These are phyloP conservation scores for Termitomyces sp. DNA, from an alignment of 768 basidiomycete species.

Conservation along the genomic window DNA sequence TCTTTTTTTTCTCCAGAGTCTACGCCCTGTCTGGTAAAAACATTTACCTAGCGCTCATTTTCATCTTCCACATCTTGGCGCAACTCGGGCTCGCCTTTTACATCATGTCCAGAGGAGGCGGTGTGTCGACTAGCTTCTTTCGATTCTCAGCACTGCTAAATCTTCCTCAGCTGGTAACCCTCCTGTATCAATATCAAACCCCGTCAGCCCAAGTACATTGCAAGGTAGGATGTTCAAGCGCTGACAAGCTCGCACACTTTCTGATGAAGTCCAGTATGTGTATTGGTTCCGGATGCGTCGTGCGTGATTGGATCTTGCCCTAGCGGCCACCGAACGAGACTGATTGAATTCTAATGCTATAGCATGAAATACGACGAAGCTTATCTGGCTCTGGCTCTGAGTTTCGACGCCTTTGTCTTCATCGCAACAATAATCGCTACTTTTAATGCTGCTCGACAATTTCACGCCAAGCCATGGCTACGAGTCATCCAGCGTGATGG, in stretches of 20 bases:
- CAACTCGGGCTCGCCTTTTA: slow-evolving; percentile 14
- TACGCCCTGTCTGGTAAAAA: slow-evolving; percentile 15
- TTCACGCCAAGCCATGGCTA: slow-evolving; percentile 11
- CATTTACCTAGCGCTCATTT: slow-evolving; percentile 6
- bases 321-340: background rate
- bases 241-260: background rate
- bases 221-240: background rate
- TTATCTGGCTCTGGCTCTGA: slow-evolving; percentile 15
- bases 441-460: slow-evolving; percentile 7
- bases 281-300: background rate
- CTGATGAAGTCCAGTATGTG: background rate
- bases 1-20: slow-evolving; percentile 2
- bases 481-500: slow-evolving; percentile 17
- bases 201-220: background rate
- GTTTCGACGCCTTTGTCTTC: slow-evolving; percentile 15
- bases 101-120: slow-evolving; percentile 6
- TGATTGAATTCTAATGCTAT: background rate
- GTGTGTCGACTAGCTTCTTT: background rate
- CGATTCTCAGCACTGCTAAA: no score
- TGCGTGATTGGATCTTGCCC: background rate
- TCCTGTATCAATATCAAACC: background rate
- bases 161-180: no score
- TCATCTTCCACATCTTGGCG: slow-evolving; percentile 9
- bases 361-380: slow-evolving; percentile 1
- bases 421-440: slow-evolving; percentile 12